Evolutionary conservation across 2,329 filamentous ascomycete species (phyloP).

Genomic region (Elsinoe arachidis): DNA sequence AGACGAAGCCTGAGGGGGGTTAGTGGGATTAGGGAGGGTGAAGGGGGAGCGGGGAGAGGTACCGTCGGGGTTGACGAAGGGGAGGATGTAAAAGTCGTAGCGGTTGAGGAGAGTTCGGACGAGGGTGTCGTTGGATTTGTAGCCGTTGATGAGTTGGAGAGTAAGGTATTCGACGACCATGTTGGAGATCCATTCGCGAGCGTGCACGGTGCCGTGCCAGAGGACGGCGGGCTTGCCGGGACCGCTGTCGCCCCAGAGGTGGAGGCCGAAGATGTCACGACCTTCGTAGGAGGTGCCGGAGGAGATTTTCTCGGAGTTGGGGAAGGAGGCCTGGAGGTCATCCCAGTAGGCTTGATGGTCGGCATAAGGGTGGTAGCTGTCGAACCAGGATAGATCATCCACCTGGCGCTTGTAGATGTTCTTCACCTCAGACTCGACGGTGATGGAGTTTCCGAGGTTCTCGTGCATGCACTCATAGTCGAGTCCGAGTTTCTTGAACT

Average conservation of each 20-base stretch:
- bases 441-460: constrained; percentile 37
- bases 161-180: constrained; percentile 45
- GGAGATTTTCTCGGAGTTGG: constrained; percentile 43
- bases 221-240: constrained; percentile 46
- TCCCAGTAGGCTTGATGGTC: constrained; percentile 45
- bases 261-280: constrained; percentile 39
- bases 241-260: constrained; percentile 43
- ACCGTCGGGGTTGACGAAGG: constrained; percentile 47
- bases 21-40: not conserved
- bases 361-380: constrained; percentile 45
- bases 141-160: constrained; percentile 41
- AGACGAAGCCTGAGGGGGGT: constrained; percentile 44
- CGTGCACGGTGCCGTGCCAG: constrained; percentile 51
- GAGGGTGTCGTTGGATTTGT: constrained; percentile 29
- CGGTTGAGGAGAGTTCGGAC: constrained; percentile 45
- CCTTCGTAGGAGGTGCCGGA: constrained; percentile 42
- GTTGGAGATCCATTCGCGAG: constrained; percentile 51
- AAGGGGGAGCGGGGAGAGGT: constrained; percentile 33
- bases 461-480: constrained; percentile 32
- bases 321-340: constrained; percentile 38
- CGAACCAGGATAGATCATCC: constrained; percentile 41
- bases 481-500: constrained; percentile 29
- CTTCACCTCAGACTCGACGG: constrained; percentile 26
- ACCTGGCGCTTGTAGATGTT: constrained; percentile 11
- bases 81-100: constrained; percentile 59